Percentiles rank a stretch among this genome's conserved stretches.
Conservation (phyloP, 73 alveolate genomes). For the Tetrahymena borealis region DNA sequence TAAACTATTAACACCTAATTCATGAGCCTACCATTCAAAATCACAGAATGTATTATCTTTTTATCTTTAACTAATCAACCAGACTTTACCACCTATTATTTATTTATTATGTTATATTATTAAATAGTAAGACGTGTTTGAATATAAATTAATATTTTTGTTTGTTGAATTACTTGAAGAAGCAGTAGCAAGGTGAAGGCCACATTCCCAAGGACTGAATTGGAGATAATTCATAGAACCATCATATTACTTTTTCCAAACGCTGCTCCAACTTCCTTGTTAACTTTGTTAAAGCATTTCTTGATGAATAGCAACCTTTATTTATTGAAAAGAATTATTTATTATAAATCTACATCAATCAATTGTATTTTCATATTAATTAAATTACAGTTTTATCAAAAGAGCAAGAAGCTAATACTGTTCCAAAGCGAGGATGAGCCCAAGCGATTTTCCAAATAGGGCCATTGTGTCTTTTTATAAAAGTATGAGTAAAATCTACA, state of each 20-base stretch:
- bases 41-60: neutral
- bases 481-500: neutral
- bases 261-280: neutral
- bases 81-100: neutral
- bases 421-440: slow-evolving; percentile 64
- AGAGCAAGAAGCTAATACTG: slow-evolving; percentile 60
- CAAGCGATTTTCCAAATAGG: slow-evolving; percentile 59
- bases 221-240: neutral
- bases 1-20: neutral
- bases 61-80: neutral
- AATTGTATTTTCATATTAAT: neutral
- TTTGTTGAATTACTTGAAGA: neutral
- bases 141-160: neutral
- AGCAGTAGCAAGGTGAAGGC: neutral
- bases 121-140: neutral
- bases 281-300: neutral
- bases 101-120: neutral
- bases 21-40: neutral
- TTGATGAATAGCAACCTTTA: neutral
- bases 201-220: neutral
- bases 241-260: neutral
- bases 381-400: slow-evolving; percentile 53
- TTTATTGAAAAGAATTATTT: no score
- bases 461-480: slow-evolving; percentile 31
- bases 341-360: neutral